Evolutionary conservation across 2,329 filamentous ascomycete species (phyloP), one percentile per base, ranked within the genome.

Genomic region (Malbranchea zuffiana): DNA sequence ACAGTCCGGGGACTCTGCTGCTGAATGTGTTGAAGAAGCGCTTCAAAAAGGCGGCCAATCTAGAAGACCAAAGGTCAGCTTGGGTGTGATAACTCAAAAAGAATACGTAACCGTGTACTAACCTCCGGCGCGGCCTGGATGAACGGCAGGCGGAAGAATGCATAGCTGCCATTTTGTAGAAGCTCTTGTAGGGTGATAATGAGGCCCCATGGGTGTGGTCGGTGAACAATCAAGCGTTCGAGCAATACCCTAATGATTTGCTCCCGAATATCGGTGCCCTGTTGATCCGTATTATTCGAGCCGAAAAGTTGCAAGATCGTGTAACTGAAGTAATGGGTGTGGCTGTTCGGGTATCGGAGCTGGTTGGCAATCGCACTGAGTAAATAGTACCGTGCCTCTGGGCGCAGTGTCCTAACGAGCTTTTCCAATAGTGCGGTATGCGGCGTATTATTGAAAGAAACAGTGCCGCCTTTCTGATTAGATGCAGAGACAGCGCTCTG

Each of bases 201-300:
- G 28, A 98, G 66, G 8, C 92, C 92, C 88, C 88, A 96, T 12
- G 92, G 88, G 57, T 96, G 88, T 35, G 88, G 88, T 64, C 87
- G 85, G 57, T 84, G 85, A 15, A 85, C 82, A 42, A 92, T 75
- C 31, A 95, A 68, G 32, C 90, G 77, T 68, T 98, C 90, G 24
- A 95, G 69, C 30, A 98, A 67, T 16, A 95, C 78, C 31, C 88
- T 77, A 35, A 85, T 84, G 41, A 98, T 88, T 57, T 92, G 84
- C 63, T 96, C 82, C 23, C 88, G 82, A 32, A 95, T 78, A 44
- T 86, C 81, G 1, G 71, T 72, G 50, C 88, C 83, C 52, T 90
- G 82, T 11, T 81, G 76, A 40, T 65, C 55, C 62, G 71, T 52
- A 71, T 66, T 63, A 31, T 90, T 82, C 45, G 75, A 74, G 13